Conservation (phyloP, 78 protist genomes). For the Bodo saltans region DNA sequence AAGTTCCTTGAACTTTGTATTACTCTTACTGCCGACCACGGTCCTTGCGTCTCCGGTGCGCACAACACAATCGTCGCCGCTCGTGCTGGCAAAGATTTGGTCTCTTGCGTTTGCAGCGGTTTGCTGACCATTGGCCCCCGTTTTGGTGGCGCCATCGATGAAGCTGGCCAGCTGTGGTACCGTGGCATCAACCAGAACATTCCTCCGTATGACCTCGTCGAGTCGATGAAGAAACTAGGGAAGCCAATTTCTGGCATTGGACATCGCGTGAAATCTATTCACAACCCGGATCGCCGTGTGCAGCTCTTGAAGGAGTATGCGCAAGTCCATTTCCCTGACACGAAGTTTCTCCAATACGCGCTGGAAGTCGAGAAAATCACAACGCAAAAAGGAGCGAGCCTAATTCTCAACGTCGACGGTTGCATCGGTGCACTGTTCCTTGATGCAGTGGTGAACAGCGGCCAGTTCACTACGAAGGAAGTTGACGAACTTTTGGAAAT, state of each 20-base stretch:
- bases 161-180: conserved; percentile 61
- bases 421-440: conserved; percentile 73
- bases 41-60: conserved; percentile 92
- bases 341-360: conserved; percentile 50
- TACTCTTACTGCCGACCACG: conserved; percentile 89
- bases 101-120: conserved; percentile 81
- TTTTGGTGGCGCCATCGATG: conserved; percentile 92
- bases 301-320: conserved; percentile 61
- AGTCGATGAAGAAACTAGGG: conserved; percentile 61
- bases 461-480: conserved; percentile 79
- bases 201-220: conserved; percentile 76
- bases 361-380: conserved; percentile 80
- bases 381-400: conserved; percentile 75
- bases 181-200: conserved; percentile 64
- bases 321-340: conserved; percentile 43
- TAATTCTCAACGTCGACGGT: conserved; percentile 93
- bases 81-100: conserved; percentile 87
- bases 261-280: conserved; percentile 79
- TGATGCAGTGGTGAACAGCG: conserved; percentile 75
- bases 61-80: conserved; percentile 91
- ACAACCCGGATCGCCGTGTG: conserved; percentile 88
- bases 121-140: conserved; percentile 92
- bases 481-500: conserved; percentile 56
- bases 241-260: conserved; percentile 88
- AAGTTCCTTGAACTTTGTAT: conserved; percentile 84